Conservation (phyloP, 495 filamentous ascomycete genomes). For the Penicillium lagena region DNA sequence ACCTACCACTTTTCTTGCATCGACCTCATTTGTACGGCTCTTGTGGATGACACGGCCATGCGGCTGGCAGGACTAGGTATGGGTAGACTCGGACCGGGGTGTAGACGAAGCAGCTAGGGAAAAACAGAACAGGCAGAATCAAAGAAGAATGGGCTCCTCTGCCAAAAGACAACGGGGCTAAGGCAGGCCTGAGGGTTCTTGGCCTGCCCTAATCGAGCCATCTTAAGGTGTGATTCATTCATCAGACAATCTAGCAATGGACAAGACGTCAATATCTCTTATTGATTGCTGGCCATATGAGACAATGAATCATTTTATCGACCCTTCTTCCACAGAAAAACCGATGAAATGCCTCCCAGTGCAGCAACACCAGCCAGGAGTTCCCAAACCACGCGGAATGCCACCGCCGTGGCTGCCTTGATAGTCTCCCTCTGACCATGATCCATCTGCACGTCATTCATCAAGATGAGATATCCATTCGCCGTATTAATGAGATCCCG, state of each 20-base stretch:
- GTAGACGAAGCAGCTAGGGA: too few relatives aligned
- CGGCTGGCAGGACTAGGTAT: too few relatives aligned
- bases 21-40: too few relatives aligned
- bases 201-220: too few relatives aligned
- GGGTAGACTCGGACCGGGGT: too few relatives aligned
- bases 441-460: constrained; percentile 16
- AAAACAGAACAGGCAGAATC: constrained; percentile 7
- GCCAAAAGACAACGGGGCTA: too few relatives aligned
- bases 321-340: constrained; percentile 12
- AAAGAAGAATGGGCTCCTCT: constrained; percentile 9
- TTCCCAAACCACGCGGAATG: constrained; percentile 18
- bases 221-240: too few relatives aligned
- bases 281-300: not conserved
- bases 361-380: constrained; percentile 15
- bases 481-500: constrained; percentile 12
- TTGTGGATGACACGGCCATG: too few relatives aligned
- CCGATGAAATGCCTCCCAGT: constrained; percentile 18
- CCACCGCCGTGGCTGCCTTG: constrained; percentile 9
- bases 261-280: not conserved
- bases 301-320: not conserved
- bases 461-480: constrained; percentile 16
- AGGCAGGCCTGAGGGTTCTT: too few relatives aligned
- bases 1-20: too few relatives aligned
- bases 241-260: too few relatives aligned
- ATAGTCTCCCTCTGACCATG: constrained; percentile 9